Percentiles rank a stretch among this genome's conserved stretches.
Conservation (phyloP, 371 early-diverging fungal species). For the Rhizopus arrhizus region DNA sequence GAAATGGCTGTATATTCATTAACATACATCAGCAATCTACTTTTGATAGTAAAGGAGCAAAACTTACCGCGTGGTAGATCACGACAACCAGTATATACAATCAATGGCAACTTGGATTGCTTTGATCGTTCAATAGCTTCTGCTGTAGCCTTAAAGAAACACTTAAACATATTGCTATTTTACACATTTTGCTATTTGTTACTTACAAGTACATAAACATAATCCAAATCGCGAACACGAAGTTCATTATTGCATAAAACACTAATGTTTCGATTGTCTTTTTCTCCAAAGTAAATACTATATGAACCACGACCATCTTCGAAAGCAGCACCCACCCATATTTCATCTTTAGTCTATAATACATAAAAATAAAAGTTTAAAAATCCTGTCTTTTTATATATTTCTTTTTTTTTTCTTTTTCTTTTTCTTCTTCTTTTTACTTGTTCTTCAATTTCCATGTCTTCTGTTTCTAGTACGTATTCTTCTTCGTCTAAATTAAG, state of each 20-base stretch:
- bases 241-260: constrained; percentile 4
- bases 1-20: constrained; percentile 9
- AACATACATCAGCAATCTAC: not conserved
- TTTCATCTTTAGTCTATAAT: constrained; percentile 1
- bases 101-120: not conserved
- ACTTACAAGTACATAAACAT: constrained; percentile 19
- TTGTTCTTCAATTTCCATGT: not conserved
- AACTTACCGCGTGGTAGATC: constrained; percentile 21
- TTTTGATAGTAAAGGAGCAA: not conserved
- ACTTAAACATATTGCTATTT: not conserved
- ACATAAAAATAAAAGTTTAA: not conserved
- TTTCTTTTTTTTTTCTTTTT: not conserved
- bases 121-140: constrained; percentile 1
- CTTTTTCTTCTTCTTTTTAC: not conserved
- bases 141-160: constrained; percentile 12
- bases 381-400: not conserved
- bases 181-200: not conserved
- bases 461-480: too few relatives aligned
- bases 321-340: constrained; percentile 26
- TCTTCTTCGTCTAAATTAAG: too few relatives aligned
- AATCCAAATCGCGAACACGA: constrained; percentile 16
- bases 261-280: constrained; percentile 16
- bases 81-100: constrained; percentile 20
- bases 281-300: constrained; percentile 15
- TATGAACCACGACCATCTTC: constrained; percentile 14